Evolutionary conservation across 768 basidiomycete species (phyloP), one percentile per base, ranked within the genome.

Genomic region (Cubamyces lactineus): DNA sequence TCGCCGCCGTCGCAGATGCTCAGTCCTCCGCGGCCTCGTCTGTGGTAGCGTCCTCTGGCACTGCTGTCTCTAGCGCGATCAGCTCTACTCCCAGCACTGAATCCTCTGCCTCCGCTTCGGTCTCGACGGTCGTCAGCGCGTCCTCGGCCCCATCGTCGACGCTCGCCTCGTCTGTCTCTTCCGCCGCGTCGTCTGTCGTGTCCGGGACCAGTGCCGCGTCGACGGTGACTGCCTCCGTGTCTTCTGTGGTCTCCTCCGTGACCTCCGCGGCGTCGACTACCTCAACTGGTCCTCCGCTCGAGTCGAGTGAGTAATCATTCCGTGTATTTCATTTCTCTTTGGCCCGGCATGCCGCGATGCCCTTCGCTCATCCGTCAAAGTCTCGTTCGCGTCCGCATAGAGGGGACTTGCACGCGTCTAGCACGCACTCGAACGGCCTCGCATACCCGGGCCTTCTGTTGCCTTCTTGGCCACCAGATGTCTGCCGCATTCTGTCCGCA

Each of bases 241-340:
- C 62, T 34, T 39, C 59, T n/a, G 55, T 23, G 11, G 49, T 40
- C 4, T 39, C 46, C 42, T 43, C 42, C 16, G 16, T 19, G 42
- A 43, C 19, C 42, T 16, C 19, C 9, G 42, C 42, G 19, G 53
- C 63, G 24, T 53, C 53, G 26, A 43, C 53, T 34, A 59, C 53
- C 26, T 40, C 43, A 34, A 50, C 66, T 13, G 71, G 67, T 3
- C 50, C 66, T 30, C 68, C 68, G 13, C 66, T 66, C 11, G 71
- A 72, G 57, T 66, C 68, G 12, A 67, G 71, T 72, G 62, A 66
- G 71, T 67, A 13, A n/a, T n/a, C n/a, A n/a, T n/a, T n/a, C 43
- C 26, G 9, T 49, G 28, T 28, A 3, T 3, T 7, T 28, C 15
- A 49, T n/a, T 23, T 43, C 34, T 65, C 28, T 7, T 28, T 28